Percentiles rank a stretch among this genome's conserved stretches.
Conservation (phyloP, 2,329 filamentous ascomycete species). For the Paecilomyces fulvus region DNA sequence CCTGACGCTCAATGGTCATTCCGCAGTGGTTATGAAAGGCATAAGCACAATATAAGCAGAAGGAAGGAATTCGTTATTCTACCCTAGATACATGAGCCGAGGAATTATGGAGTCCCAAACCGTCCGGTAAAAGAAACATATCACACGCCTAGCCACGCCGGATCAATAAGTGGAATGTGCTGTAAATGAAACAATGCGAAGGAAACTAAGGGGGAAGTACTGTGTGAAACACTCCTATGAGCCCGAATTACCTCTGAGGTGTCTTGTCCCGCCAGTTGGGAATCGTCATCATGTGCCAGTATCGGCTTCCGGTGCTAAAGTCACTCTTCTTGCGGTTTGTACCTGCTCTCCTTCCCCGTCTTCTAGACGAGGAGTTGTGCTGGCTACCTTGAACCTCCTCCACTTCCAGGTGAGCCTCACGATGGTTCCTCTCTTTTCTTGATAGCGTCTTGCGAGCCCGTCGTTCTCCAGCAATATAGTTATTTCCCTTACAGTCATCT, state of each 20-base stretch:
- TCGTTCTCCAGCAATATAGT: background rate
- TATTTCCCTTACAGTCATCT: background rate
- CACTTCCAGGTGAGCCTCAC: background rate
- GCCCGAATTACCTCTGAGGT: constrained; percentile 1
- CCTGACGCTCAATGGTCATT: no score
- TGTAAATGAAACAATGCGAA: background rate
- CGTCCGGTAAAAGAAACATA: no score
- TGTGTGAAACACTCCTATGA: background rate
- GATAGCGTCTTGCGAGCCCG: background rate
- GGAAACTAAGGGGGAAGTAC: background rate
- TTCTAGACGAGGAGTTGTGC: constrained; percentile 28
- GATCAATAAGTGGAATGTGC: background rate
- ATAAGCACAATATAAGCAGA: no score
- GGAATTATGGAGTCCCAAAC: no score
- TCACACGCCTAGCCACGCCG: background rate
- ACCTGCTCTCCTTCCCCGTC: constrained; percentile 25
- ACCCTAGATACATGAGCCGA: no score
- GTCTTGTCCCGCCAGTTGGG: constrained; percentile 8
- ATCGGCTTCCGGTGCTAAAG: constrained; percentile 6
- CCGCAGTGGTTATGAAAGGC: no score
- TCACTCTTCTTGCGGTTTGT: constrained; percentile 19
- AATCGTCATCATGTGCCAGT: constrained; percentile 13
- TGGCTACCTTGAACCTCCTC: constrained; percentile 8
- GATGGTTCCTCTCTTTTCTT: background rate
- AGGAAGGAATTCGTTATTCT: no score